A percentile compares a stretch with the other conserved stretches of the same genome.
phyloP scores from a whole-genome alignment of 345 rosid genomes.

The Clausena lansium region DNA sequence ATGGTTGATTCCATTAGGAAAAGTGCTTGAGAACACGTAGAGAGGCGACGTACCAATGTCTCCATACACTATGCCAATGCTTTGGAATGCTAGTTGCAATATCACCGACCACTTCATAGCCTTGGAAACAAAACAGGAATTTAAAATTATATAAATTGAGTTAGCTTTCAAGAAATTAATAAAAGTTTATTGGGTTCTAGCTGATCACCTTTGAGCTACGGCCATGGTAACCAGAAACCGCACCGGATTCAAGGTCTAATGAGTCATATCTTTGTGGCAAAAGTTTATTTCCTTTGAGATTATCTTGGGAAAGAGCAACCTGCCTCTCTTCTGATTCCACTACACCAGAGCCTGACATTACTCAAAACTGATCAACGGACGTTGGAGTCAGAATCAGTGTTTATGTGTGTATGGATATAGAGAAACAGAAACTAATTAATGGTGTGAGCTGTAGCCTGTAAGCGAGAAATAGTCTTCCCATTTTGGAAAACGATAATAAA shows the following conservation, averaged over 20 bases:
- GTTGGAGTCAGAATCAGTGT: neutral
- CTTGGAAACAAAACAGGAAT: neutral
- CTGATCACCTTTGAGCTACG: conserved; percentile 17
- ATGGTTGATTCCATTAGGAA: conserved; percentile 21
- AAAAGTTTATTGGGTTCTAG: no score
- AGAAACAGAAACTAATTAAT: no score
- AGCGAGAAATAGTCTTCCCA: neutral
- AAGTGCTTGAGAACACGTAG: conserved; percentile 20
- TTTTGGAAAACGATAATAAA: neutral
- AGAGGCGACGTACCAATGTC: conserved; percentile 40
- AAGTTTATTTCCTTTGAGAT: conserved; percentile 19
- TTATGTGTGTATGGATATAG: no score
- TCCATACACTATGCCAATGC: conserved; percentile 41
- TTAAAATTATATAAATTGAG: no score
- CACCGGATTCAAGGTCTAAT: conserved; percentile 43
- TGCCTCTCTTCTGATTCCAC: neutral
- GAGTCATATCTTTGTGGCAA: conserved; percentile 34
- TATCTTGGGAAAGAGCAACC: neutral
- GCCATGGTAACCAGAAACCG: conserved; percentile 2
- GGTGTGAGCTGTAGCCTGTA: neutral
- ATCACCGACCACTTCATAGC: conserved; percentile 10
- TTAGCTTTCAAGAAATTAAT: no score
- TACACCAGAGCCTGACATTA: neutral
- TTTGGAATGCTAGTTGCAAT: conserved; percentile 27
- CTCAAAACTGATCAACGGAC: neutral